Base-by-base conservation (phyloP, 768 basidiomycete genomes). In the Agrocybe chaxingu region DNA sequence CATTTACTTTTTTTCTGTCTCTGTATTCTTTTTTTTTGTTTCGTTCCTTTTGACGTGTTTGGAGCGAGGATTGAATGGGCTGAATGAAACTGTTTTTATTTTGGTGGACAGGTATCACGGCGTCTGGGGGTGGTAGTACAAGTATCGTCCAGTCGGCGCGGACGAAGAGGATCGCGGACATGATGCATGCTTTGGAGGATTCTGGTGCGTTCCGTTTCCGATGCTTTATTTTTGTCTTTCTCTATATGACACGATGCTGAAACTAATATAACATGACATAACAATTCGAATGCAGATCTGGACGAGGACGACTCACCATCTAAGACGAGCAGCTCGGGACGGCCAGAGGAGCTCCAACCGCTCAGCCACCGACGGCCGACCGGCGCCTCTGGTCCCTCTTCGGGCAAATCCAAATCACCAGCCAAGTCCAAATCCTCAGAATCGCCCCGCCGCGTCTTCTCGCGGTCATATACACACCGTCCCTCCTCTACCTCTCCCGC, bases 151-250 rank as follows among this genome's bases (percentile, higher is more conserved):
- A 79, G 11, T 90, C 88, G 35, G 78, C 76, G 46, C 70, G 93
- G 61, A 87, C 90, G 10, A 89, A 83, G 64, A 78, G 92, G 32
- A 92, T 97, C 54, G 81, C 82, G 24, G 84, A 83, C 57, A 83
- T 94, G 79, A 76, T 97, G 69, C 75, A 83, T 37, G 82, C 81
- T 16, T 72, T 95, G 48, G 84, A 86, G 53, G 78, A 83, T 52
- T 75, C 81, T 48, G 79, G 90, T 90, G 53, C 66, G 78, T 70
- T 53, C 19, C 10, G 40, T 46, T 57, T 49, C 24, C 24, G 24
- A 3, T 24, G 24, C 24, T 24, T 5, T 24, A 24, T 33, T 34
- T 51, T 52, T 24, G 45, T 30, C 34, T 41, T 37, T 46, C 19
- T 55, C 47, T 16, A 29, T 46, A 49, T n/a, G 32, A 37, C 37